phyloP scores from a whole-genome alignment of 140 eudicot genomes.

The Flaveria floridana region DNA sequence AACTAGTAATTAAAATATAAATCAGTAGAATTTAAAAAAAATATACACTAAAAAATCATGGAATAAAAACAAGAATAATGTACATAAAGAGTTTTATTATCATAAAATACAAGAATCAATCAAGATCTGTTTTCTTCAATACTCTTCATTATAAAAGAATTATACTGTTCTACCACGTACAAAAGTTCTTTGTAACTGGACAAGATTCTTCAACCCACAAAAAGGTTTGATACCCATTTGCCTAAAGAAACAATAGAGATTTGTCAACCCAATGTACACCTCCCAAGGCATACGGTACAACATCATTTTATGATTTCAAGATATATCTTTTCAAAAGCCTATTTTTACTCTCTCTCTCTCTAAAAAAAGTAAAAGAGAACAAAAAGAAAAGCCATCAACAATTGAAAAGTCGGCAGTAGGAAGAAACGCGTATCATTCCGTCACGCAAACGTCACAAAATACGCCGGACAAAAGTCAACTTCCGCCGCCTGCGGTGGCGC shows the following conservation, averaged over 20 bases:
- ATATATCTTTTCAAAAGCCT: conserved; percentile 30
- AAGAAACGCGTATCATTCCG: conserved; percentile 43
- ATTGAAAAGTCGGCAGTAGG: conserved; percentile 39
- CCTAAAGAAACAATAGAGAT: conserved; percentile 30
- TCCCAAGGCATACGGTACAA: conserved; percentile 28
- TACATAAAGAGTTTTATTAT: neutral
- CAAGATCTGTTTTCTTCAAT: conserved; percentile 51
- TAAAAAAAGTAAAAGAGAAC: conserved; percentile 9
- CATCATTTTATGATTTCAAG: conserved; percentile 21
- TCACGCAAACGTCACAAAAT: conserved; percentile 31
- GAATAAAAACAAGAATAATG: no score
- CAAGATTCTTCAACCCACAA: conserved; percentile 48
- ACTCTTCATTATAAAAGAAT: conserved; percentile 51
- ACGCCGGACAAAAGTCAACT: conserved; percentile 41
- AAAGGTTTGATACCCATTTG: conserved; percentile 33
- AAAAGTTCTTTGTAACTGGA: conserved; percentile 46
- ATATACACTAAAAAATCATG: no score
- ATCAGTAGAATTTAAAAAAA: no score
- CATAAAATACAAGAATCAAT: conserved; percentile 29
- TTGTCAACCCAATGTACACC: conserved; percentile 30
- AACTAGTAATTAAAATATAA: no score
- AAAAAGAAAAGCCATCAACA: conserved; percentile 30
- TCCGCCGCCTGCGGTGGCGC: conserved; percentile 64
- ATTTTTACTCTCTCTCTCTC: conserved; percentile 29
- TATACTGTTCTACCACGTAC: conserved; percentile 44